phyloP scores from a whole-genome alignment of 345 rosid species.

The Camelina neglecta region DNA sequence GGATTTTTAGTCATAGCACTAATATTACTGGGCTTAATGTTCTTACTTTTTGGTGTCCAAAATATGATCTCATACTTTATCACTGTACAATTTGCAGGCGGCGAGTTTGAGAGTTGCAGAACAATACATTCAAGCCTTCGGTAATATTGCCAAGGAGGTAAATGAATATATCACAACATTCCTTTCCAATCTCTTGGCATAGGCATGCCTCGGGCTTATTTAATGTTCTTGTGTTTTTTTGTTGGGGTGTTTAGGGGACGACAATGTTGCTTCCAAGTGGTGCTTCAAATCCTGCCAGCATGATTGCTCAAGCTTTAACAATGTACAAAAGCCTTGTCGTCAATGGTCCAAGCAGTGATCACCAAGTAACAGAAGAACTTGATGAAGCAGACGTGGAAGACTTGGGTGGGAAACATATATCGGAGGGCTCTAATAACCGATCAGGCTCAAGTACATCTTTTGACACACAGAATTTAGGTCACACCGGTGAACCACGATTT shows the following conservation, averaged over 20 bases:
- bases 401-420: slow-evolving; percentile 32
- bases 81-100: slow-evolving; percentile 60
- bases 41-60: background rate
- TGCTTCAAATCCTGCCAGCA: slow-evolving; percentile 67
- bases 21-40: background rate
- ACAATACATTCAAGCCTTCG: slow-evolving; percentile 80
- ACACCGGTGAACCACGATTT: slow-evolving; percentile 45
- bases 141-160: slow-evolving; percentile 97
- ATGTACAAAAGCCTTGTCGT: slow-evolving; percentile 75
- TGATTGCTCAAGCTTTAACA: slow-evolving; percentile 80
- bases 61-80: slow-evolving; percentile 11
- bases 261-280: slow-evolving; percentile 87
- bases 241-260: slow-evolving; percentile 58
- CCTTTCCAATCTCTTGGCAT: background rate
- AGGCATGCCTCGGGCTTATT: background rate
- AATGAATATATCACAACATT: background rate
- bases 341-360: slow-evolving; percentile 44
- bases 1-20: slow-evolving; percentile 6
- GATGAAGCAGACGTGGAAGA: slow-evolving; percentile 37
- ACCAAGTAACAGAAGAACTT: slow-evolving; percentile 31
- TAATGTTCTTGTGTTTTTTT: background rate
- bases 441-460: slow-evolving; percentile 31
- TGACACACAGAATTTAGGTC: slow-evolving; percentile 31
- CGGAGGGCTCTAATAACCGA: slow-evolving; percentile 42
- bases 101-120: slow-evolving; percentile 87